phyloP scores from a whole-genome alignment of 371 early-diverging fungal species.

The Dipsacomyces acuminosporus region DNA sequence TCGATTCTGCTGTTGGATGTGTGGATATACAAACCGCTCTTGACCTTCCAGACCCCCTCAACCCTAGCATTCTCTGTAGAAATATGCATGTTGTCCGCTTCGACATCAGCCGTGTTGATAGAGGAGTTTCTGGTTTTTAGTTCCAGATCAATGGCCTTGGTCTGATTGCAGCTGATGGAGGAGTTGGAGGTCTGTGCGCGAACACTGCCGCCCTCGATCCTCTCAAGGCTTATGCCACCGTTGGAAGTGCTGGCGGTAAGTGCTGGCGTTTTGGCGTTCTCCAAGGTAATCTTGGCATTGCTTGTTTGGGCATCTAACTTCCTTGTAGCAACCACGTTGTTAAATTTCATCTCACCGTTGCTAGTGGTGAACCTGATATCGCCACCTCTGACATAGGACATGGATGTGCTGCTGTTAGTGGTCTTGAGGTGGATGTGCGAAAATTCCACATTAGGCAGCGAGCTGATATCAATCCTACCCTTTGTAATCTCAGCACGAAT shows the following conservation, averaged over 20 bases:
- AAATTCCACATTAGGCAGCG: background rate
- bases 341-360: background rate
- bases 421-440: background rate
- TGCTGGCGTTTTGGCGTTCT: background rate
- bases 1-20: slow-evolving; percentile 29
- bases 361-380: background rate
- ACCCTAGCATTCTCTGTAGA: slow-evolving; percentile 19
- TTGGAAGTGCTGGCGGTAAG: background rate
- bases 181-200: slow-evolving; percentile 6
- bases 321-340: background rate
- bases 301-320: background rate
- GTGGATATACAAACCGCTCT: slow-evolving; percentile 3
- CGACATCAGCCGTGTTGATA: slow-evolving; percentile 6
- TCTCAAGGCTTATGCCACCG: background rate
- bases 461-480: background rate
- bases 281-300: background rate
- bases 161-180: slow-evolving; percentile 12
- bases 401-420: background rate
- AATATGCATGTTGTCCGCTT: slow-evolving; percentile 13
- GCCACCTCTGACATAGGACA: background rate
- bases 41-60: slow-evolving; percentile 27
- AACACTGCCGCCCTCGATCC: background rate
- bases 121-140: slow-evolving; percentile 23
- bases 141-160: slow-evolving; percentile 4
- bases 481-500: background rate